Percentiles rank a stretch among this genome's conserved stretches.
These are phyloP conservation scores for Escallonia rubra DNA, from an alignment of 129 eudicot species.

Conservation along the genomic window DNA sequence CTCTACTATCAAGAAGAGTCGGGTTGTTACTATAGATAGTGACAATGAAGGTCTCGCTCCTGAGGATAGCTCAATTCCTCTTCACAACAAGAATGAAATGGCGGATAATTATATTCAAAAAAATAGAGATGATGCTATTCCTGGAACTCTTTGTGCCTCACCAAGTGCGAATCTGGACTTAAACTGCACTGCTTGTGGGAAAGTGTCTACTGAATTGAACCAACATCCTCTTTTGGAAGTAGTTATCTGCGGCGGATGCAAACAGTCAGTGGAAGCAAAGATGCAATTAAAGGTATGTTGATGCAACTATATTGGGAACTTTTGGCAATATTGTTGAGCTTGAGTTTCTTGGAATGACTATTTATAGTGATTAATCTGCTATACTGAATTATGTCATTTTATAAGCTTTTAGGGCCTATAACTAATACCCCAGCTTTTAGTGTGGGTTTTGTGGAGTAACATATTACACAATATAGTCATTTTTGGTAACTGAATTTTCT, in stretches of 20 bases:
- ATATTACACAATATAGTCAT: too few relatives aligned
- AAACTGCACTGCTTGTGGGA: slow-evolving; percentile 63
- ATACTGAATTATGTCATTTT: too few relatives aligned
- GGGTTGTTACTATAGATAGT: slow-evolving; percentile 31
- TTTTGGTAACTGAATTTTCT: too few relatives aligned
- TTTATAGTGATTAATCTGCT: too few relatives aligned
- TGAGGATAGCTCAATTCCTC: slow-evolving; percentile 26
- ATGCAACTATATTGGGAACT: slow-evolving; percentile 6
- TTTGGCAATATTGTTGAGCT: neutral
- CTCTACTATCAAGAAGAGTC: slow-evolving; percentile 30
- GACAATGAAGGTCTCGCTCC: slow-evolving; percentile 35
- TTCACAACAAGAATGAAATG: slow-evolving; percentile 12
- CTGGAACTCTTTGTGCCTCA: neutral
- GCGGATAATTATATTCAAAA: slow-evolving; percentile 18
- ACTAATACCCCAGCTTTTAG: too few relatives aligned
- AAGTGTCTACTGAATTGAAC: slow-evolving; percentile 39
- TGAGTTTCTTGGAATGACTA: neutral
- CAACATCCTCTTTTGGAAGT: slow-evolving; percentile 65
- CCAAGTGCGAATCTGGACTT: slow-evolving; percentile 15
- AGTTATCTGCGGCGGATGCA: slow-evolving; percentile 59
- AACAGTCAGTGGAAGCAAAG: slow-evolving; percentile 38
- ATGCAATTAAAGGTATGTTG: slow-evolving; percentile 35
- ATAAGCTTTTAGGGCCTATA: too few relatives aligned
- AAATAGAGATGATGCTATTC: slow-evolving; percentile 8
- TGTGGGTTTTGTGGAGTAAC: too few relatives aligned